phyloP scores from a whole-genome alignment of 2,329 filamentous ascomycete species.

The Lachnum nothofagi region DNA sequence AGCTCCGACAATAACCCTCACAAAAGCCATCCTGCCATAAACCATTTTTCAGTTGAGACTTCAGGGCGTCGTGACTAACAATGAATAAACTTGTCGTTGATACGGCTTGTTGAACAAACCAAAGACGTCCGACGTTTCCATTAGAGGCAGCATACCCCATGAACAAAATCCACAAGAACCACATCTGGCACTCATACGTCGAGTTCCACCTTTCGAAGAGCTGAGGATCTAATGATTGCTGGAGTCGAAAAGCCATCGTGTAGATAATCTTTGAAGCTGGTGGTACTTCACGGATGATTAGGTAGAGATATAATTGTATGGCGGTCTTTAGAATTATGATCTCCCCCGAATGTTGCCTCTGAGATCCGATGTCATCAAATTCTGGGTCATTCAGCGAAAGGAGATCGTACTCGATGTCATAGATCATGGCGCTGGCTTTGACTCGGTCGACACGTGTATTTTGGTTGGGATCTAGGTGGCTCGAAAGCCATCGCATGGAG shows the following conservation, averaged over 20 bases:
- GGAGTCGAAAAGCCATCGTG: slow-evolving; percentile 1
- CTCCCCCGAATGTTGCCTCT: slow-evolving; percentile 2
- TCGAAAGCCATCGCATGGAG: slow-evolving; percentile 6
- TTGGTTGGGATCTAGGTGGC: slow-evolving; percentile 1
- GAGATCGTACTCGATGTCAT: slow-evolving; percentile 13
- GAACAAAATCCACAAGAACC: slow-evolving; percentile 16
- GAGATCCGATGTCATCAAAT: background rate
- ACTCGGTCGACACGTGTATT: slow-evolving; percentile 2
- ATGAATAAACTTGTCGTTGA: background rate
- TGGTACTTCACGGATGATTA: slow-evolving; percentile 13
- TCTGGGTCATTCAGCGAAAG: slow-evolving; percentile 7
- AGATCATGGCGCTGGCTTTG: slow-evolving; percentile 12
- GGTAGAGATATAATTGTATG: slow-evolving; percentile 12
- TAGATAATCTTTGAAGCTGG: slow-evolving; percentile 4
- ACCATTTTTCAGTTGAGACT: background rate
- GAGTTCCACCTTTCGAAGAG: slow-evolving; percentile 9
- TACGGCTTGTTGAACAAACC: slow-evolving; percentile 10
- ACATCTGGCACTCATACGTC: slow-evolving; percentile 3
- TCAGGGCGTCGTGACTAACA: slow-evolving; percentile 1
- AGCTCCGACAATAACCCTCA: background rate
- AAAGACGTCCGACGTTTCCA: slow-evolving; percentile 3
- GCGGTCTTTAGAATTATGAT: slow-evolving; percentile 9
- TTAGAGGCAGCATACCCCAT: slow-evolving; percentile 9
- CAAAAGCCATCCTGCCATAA: slow-evolving; percentile 14
- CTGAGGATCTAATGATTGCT: background rate